Evolutionary conservation across 2,329 filamentous ascomycete genomes (phyloP).

Genomic region (Blastomyces parvus): DNA sequence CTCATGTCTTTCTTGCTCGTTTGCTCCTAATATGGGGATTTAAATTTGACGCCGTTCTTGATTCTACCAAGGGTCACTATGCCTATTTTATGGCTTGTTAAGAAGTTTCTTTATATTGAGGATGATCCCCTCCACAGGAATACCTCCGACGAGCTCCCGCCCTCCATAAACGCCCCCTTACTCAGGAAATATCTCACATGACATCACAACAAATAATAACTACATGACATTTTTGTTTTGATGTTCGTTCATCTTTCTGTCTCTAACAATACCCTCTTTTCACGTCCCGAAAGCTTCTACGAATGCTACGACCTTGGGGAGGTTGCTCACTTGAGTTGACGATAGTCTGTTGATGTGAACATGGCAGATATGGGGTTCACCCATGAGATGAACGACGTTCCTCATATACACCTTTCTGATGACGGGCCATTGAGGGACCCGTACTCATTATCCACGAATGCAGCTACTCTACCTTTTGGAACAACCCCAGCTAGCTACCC

Average conservation of each 20-base stretch:
- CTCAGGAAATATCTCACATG: not conserved
- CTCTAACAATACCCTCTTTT: not conserved
- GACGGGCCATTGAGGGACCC: slow-evolving; percentile 2
- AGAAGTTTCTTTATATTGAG: slow-evolving; percentile 4
- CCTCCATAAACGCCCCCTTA: not conserved
- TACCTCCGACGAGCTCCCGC: not conserved
- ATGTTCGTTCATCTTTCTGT: not conserved
- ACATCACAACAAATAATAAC: not conserved
- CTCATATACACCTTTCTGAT: slow-evolving; percentile 9
- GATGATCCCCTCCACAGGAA: not conserved
- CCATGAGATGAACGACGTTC: slow-evolving; percentile 1
- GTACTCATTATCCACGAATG: slow-evolving; percentile 3
- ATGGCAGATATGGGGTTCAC: slow-evolving; percentile 4
- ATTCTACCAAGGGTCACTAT: not conserved
- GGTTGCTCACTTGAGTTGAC: not conserved
- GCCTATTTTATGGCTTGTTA: not conserved
- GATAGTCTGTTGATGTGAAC: not conserved
- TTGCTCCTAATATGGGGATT: not conserved
- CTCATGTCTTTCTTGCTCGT: not conserved
- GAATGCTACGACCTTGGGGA: not conserved
- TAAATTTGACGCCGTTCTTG: not conserved
- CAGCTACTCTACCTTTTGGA: slow-evolving; percentile 6
- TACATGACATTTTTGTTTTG: not conserved
- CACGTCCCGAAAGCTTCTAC: not conserved
- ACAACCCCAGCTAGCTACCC: slow-evolving; percentile 2